These are phyloP conservation scores for Begonia peltatifolia DNA, from an alignment of 306 rosid genomes.

Conservation along the genomic window DNA sequence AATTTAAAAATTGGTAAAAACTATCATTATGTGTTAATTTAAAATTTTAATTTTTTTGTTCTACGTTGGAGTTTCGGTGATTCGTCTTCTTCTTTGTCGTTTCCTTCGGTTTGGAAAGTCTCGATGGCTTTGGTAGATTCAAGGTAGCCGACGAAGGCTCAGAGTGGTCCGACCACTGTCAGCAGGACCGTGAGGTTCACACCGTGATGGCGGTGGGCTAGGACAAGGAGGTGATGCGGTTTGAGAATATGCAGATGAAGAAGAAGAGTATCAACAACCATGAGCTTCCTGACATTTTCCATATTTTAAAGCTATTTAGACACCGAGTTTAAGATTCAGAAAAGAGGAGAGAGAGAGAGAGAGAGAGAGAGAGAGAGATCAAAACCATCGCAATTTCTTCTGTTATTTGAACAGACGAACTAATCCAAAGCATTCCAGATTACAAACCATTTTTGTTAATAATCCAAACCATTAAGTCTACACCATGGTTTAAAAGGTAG, in stretches of 20 bases:
- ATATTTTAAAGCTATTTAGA: conserved; percentile 30
- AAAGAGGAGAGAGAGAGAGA: conserved; percentile 2
- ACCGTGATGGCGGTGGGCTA: conserved; percentile 73
- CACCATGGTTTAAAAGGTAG: conserved; percentile 1
- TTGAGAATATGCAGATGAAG: conserved; percentile 55
- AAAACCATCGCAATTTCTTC: neutral
- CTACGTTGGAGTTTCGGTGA: too few relatives aligned
- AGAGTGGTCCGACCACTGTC: conserved; percentile 20
- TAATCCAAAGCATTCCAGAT: too few relatives aligned
- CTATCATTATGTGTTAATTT: too few relatives aligned
- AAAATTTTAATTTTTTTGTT: too few relatives aligned
- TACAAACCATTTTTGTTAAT: too few relatives aligned
- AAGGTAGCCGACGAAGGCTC: too few relatives aligned
- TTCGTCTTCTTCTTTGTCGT: too few relatives aligned
- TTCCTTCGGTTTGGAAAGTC: conserved; percentile 91
- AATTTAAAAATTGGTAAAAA: too few relatives aligned
- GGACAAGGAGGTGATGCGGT: conserved; percentile 39
- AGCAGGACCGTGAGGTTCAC: conserved; percentile 79
- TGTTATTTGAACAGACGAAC: too few relatives aligned
- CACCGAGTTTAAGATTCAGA: neutral
- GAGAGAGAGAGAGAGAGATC: conserved; percentile 3
- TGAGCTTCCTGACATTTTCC: conserved; percentile 36
- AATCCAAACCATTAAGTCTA: neutral
- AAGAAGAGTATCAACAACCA: conserved; percentile 31
- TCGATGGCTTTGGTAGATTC: conserved; percentile 27